A percentile compares a stretch with the other conserved stretches of the same genome.
These are phyloP conservation scores for Solanum piurae DNA, from an alignment of 257 asterid genomes.

Conservation along the genomic window DNA sequence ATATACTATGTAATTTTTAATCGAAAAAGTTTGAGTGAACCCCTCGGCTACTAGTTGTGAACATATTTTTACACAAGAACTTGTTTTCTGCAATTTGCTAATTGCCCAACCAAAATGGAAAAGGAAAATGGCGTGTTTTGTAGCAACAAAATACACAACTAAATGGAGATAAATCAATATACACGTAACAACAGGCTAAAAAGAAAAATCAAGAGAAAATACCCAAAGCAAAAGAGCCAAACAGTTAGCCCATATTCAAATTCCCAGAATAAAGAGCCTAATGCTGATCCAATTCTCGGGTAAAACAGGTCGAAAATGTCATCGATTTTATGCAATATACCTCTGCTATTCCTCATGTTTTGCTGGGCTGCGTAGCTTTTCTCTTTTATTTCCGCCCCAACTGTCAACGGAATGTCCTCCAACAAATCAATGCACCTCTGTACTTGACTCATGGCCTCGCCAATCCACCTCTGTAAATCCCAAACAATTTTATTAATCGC, in stretches of 20 bases:
- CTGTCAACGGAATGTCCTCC: not conserved
- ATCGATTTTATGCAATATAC: not conserved
- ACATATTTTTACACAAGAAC: not conserved
- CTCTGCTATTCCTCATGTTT: not conserved
- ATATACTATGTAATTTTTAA: no score
- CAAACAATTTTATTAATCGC: not conserved
- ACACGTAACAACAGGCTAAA: slow-evolving; percentile 20
- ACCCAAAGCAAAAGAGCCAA: slow-evolving; percentile 1
- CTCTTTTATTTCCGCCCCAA: not conserved
- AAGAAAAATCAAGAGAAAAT: slow-evolving; percentile 20
- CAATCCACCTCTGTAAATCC: not conserved
- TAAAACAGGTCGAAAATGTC: not conserved
- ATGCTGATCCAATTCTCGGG: not conserved
- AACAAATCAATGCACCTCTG: not conserved
- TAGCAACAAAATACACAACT: not conserved
- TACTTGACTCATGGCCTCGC: not conserved
- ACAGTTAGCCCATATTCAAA: not conserved
- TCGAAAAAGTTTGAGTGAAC: not conserved
- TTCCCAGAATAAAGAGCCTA: not conserved
- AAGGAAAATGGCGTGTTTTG: not conserved
- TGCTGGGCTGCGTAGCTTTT: not conserved
- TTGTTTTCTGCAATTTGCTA: not conserved
- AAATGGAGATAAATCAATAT: not conserved
- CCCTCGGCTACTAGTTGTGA: not conserved
- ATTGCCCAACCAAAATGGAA: not conserved